A percentile compares a stretch with the other conserved stretches of the same genome.
phyloP scores from a whole-genome alignment of 495 filamentous ascomycete species.

The Talaromyces thailandensis region DNA sequence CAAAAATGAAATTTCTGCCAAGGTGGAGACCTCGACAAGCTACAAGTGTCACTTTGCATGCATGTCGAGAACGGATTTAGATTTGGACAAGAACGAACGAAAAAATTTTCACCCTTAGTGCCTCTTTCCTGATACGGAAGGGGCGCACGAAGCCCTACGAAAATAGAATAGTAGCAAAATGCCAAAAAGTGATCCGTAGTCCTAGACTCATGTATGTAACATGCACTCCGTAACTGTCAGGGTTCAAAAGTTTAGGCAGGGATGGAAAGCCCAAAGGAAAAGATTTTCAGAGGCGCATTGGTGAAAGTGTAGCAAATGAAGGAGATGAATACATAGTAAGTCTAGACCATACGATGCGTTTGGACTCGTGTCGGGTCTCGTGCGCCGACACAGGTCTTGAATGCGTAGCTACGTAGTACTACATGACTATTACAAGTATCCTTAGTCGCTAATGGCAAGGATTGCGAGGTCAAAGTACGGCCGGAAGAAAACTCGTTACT shows the following conservation, averaged over 20 bases:
- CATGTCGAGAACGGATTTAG: neutral
- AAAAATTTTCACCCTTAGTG: neutral
- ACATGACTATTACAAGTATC: neutral
- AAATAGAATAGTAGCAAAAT: neutral
- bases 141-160: neutral
- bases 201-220: neutral
- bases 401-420: neutral
- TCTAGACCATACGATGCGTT: neutral
- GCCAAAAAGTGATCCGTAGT: neutral
- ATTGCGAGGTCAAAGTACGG: neutral
- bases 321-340: neutral
- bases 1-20: neutral
- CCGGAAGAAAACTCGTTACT: neutral
- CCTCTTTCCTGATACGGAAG: neutral
- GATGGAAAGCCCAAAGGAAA: neutral
- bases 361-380: neutral
- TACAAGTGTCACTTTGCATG: neutral
- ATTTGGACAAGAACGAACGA: neutral
- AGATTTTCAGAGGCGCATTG: neutral
- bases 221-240: neutral
- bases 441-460: neutral
- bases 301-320: neutral
- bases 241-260: neutral
- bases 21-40: neutral
- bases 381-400: neutral